Percentiles rank a stretch among this genome's conserved stretches.
Evolutionary conservation across 2,329 filamentous ascomycete species (phyloP).

Genomic region (Aureobasidium zeae): DNA sequence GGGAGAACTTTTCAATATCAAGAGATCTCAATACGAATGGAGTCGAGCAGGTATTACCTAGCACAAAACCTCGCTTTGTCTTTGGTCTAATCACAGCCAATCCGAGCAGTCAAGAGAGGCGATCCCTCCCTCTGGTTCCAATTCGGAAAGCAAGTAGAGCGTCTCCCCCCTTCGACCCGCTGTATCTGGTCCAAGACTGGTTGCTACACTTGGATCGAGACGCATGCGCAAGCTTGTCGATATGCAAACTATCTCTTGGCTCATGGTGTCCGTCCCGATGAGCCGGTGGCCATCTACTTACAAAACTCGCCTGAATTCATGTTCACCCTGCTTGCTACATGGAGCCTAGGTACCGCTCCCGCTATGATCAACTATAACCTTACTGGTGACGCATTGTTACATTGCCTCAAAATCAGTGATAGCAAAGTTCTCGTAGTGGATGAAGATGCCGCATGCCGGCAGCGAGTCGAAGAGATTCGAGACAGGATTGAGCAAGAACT

Average conservation of each 20-base stretch:
- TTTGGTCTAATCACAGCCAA: background rate
- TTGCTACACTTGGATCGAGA: conserved; percentile 50
- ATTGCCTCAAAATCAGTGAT: conserved; percentile 30
- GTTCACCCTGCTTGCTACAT: conserved; percentile 23
- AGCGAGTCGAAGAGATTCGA: conserved; percentile 46
- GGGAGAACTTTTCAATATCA: conserved; percentile 35
- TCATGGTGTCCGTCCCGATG: conserved; percentile 27
- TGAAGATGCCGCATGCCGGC: conserved; percentile 41
- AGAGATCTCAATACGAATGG: conserved; percentile 37
- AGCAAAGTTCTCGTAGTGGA: conserved; percentile 39
- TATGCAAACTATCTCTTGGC: conserved; percentile 53
- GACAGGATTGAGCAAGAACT: conserved; percentile 40
- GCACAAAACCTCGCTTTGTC: background rate
- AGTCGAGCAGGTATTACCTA: conserved; percentile 37
- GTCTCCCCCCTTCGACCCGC: conserved; percentile 30
- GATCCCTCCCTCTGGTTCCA: conserved; percentile 55
- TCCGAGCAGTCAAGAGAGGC: conserved; percentile 37
- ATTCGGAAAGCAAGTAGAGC: conserved; percentile 45
- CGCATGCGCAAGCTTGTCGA: conserved; percentile 48
- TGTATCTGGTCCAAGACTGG: conserved; percentile 60
- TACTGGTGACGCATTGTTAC: conserved; percentile 27
- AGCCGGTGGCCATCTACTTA: conserved; percentile 28
- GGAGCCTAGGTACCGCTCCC: conserved; percentile 26
- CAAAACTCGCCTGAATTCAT: conserved; percentile 31
- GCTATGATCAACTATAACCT: conserved; percentile 32